Conservation (phyloP, 257 asterid species). For the Penstemon newberryi region DNA sequence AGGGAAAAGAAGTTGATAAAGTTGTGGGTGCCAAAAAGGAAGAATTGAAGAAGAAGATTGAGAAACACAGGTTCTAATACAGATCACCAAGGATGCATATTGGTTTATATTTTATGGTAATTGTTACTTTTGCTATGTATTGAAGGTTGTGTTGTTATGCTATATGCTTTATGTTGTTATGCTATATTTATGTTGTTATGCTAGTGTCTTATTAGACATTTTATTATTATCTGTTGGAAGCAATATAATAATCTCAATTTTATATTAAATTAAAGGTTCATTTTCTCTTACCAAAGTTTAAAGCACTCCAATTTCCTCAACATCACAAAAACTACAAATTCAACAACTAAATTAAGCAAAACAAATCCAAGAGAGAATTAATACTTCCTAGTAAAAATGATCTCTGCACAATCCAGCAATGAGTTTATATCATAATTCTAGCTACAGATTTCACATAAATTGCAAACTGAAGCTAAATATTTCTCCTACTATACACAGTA, state of each 20-base stretch:
- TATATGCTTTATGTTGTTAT: too few relatives aligned
- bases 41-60: conserved; percentile 54
- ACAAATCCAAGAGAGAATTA: too few relatives aligned
- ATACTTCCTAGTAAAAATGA: not conserved
- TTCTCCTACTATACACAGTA: conserved; percentile 61
- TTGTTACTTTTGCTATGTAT: too few relatives aligned
- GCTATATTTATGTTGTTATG: too few relatives aligned
- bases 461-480: conserved; percentile 34
- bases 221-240: too few relatives aligned
- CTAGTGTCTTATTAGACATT: too few relatives aligned
- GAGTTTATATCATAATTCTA: conserved; percentile 24
- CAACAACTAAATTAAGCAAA: not conserved
- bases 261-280: too few relatives aligned
- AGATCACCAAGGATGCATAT: conserved; percentile 2
- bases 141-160: too few relatives aligned
- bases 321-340: not conserved
- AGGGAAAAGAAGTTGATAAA: conserved; percentile 61
- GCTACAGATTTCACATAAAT: conserved; percentile 29
- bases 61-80: conserved; percentile 44
- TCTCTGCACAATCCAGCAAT: conserved; percentile 4
- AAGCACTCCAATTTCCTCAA: not conserved
- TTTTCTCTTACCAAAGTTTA: not conserved
- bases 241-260: too few relatives aligned
- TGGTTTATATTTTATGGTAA: too few relatives aligned
- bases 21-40: conserved; percentile 55